phyloP scores from a whole-genome alignment of 257 asterid species.

The Capsicum rhomboideum region DNA sequence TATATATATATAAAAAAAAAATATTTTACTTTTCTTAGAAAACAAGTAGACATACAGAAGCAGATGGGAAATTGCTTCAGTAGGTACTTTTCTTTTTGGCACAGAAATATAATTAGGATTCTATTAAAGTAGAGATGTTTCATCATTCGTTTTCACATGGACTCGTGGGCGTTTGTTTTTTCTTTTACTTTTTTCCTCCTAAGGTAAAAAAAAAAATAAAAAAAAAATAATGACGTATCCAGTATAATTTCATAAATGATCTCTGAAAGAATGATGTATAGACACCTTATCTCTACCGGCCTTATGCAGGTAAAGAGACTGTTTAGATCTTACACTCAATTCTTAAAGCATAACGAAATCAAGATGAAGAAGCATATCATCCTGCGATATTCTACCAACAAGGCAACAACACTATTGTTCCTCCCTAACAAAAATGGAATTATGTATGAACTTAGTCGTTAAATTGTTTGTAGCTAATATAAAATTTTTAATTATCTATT shows the following conservation, averaged over 20 bases:
- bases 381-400: neutral
- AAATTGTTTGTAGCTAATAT: neutral
- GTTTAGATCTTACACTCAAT: too few relatives aligned
- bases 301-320: too few relatives aligned
- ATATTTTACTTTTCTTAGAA: neutral
- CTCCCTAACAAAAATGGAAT: neutral
- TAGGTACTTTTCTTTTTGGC: neutral
- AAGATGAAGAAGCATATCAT: neutral
- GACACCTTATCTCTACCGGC: too few relatives aligned
- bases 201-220: neutral
- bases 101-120: conserved; percentile 5
- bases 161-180: neutral
- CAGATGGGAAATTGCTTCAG: neutral
- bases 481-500: neutral
- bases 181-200: neutral
- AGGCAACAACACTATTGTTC: neutral
- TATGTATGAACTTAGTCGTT: too few relatives aligned
- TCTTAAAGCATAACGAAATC: neutral
- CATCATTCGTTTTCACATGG: neutral
- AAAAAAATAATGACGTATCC: too few relatives aligned
- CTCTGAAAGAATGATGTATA: too few relatives aligned
- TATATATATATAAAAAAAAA: too few relatives aligned
- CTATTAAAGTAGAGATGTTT: neutral
- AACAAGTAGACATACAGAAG: neutral
- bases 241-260: too few relatives aligned